Base-by-base conservation (phyloP, 208 protist species). In the Ichthyophonus hoferi region DNA sequence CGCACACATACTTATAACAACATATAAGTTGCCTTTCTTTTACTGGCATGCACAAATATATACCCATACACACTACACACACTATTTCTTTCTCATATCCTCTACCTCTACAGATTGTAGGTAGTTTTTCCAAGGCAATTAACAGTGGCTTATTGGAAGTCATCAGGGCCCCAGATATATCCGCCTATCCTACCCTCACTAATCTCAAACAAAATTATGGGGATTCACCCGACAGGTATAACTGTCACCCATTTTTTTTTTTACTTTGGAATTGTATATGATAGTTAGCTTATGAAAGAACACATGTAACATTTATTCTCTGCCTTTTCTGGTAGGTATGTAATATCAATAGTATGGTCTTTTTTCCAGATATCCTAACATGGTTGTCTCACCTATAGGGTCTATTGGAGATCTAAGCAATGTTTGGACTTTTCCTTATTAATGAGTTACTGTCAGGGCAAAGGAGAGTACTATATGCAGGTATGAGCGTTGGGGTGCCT, bases 341-440 rank as follows among this genome's bases (percentile, higher is more conserved):
- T n/a, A n/a, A n/a, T n/a, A n/a, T n/a, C n/a, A n/a, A n/a, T n/a
- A n/a, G n/a, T n/a, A n/a, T n/a, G n/a, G n/a, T n/a, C n/a, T n/a
- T n/a, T n/a, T n/a, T n/a, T n/a, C n/a, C n/a, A n/a, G n/a, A n/a
- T n/a, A n/a, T n/a, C n/a, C n/a, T n/a, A n/a, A n/a, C n/a, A n/a
- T 81, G 33, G 33, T 81, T 14, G 35, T 34, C 7, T 7, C 33
- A 14, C 17, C 7, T 7, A 81, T 14, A 14, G 81, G 31, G 38
- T 38, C 0, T 85, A 85, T 34, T 85, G 81, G 81, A 17, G 81
- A 12, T 85, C 81, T 34, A 85, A 85, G 0, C 81, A 85, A 34
- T 85, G 81, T 85, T 42, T 85, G 35, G 81, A 85, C 81, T 43
- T 85, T 50, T 17, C 81, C 38, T 34, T 85, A 12, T 38, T 85